Evolutionary conservation across 2,329 filamentous ascomycete species (phyloP).

Genomic region (Berkeleyomyces basicola): DNA sequence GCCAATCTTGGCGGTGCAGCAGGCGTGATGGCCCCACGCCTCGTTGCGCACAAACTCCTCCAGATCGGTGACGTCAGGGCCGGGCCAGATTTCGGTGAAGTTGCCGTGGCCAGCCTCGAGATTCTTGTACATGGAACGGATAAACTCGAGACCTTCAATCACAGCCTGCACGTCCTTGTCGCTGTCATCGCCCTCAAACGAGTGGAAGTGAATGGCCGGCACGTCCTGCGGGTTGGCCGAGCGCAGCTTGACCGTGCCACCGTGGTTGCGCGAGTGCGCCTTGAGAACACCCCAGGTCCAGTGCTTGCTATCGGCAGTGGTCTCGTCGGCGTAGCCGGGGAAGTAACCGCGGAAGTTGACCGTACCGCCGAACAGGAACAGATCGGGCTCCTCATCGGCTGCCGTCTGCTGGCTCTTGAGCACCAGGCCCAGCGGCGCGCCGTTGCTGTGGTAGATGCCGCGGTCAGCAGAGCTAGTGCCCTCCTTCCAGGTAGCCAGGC

Average conservation of each 20-base stretch:
- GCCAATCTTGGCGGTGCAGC: slow-evolving; percentile 40
- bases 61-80: slow-evolving; percentile 15
- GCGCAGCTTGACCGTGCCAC: slow-evolving; percentile 44
- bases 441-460: slow-evolving; percentile 14
- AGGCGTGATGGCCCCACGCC: slow-evolving; percentile 41
- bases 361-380: slow-evolving; percentile 38
- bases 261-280: slow-evolving; percentile 35
- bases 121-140: slow-evolving; percentile 16
- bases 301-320: slow-evolving; percentile 26
- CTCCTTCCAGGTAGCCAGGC: slow-evolving; percentile 8
- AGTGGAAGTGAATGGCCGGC: slow-evolving; percentile 45
- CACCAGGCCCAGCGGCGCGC: slow-evolving; percentile 14
- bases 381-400: slow-evolving; percentile 27
- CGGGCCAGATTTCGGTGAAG: slow-evolving; percentile 11
- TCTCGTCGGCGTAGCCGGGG: slow-evolving; percentile 33
- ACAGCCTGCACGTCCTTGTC: slow-evolving; percentile 28
- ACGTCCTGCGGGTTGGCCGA: slow-evolving; percentile 45
- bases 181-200: slow-evolving; percentile 30
- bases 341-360: slow-evolving; percentile 40
- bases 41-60: slow-evolving; percentile 23
- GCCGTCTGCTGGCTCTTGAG: slow-evolving; percentile 11
- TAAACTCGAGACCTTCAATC: slow-evolving; percentile 21
- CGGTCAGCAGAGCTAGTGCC: slow-evolving; percentile 1
- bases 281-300: slow-evolving; percentile 33
- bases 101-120: slow-evolving; percentile 16